Base-by-base conservation (phyloP, 1,139 yeast genomes). In the Protomyces pachydermus region DNA sequence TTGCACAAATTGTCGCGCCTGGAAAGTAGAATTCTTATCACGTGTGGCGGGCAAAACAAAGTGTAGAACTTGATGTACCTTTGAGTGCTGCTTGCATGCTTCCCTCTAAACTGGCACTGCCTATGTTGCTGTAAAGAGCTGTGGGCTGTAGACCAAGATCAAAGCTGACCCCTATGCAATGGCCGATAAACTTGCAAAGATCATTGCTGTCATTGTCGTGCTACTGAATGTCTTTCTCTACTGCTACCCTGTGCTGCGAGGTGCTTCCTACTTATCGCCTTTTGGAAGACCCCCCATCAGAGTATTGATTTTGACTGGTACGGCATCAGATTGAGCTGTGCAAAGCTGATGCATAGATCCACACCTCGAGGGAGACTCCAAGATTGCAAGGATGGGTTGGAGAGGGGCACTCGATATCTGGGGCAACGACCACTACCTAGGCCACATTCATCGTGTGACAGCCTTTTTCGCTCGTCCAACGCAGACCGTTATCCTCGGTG, bases 401-500 rank as follows among this genome's bases (percentile, higher is more conserved):
- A 38, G 62, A 8, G 62, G 62, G 9, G 23, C 52, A 20, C 42
- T 65, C 18, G 67, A 62, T 35, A 37, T 65, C 20, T 57, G 60
- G 61, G 64, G 65, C 20, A 65, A 65, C 28, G 65, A 62, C 38
- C 46, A 51, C 12, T 62, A 48, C 35, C 54, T 65, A 10, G 55
- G 61, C 6, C 67, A 58, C 32, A 57, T 65, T 20, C 57, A 57
- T 28, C 54, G 57, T 9, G 51, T 45, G 25, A 56, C 54, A 50
- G 45, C 53, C 28, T 55, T 61, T 39, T 62, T 63, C 50, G 45
- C 53, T 14, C 23, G 35, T n/a, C 98, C 98, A 0, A 81, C 86
- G 35, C 91, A 86, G 74, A 91, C 89, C 10, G 95, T 91, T 0
- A 65, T 69, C 10, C 82, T 93, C 84, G 98, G 98, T 0, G 98